Evolutionary conservation across 495 filamentous ascomycete genomes (phyloP).

Genomic region (Penicillium pancosmium): DNA sequence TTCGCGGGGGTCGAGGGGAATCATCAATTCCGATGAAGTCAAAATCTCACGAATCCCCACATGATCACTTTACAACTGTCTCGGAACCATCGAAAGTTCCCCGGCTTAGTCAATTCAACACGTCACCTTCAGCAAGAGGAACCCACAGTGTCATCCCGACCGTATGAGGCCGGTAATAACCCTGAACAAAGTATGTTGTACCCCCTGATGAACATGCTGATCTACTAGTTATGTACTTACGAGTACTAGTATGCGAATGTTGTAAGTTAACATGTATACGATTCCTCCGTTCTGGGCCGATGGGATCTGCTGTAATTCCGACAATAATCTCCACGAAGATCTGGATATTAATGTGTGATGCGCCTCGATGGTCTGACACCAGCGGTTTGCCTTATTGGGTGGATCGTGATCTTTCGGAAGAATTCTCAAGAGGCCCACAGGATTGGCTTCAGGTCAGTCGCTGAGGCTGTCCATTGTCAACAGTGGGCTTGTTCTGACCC

Average conservation of each 20-base stretch:
- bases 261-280: no score
- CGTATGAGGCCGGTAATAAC: not conserved
- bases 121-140: not conserved
- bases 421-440: conserved; percentile 16
- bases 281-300: no score
- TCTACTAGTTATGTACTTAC: no score
- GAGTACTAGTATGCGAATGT: no score
- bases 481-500: not conserved
- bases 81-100: not conserved
- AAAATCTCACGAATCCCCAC: not conserved
- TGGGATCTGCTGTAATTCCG: not conserved
- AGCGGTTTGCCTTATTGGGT: conserved; percentile 17
- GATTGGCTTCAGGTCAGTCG: conserved; percentile 13
- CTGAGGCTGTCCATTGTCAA: not conserved
- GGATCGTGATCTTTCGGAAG: conserved; percentile 25
- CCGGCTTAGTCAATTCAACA: conserved; percentile 14
- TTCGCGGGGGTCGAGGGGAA: not conserved
- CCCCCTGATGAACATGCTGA: no score
- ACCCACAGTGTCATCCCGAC: not conserved
- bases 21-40: not conserved
- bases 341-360: conserved; percentile 4
- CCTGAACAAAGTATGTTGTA: no score
- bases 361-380: conserved; percentile 17
- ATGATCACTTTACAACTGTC: not conserved
- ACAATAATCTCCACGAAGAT: not conserved